Conservation (phyloP, 148 eudicot genomes). For the Rhododendron williamsianum region DNA sequence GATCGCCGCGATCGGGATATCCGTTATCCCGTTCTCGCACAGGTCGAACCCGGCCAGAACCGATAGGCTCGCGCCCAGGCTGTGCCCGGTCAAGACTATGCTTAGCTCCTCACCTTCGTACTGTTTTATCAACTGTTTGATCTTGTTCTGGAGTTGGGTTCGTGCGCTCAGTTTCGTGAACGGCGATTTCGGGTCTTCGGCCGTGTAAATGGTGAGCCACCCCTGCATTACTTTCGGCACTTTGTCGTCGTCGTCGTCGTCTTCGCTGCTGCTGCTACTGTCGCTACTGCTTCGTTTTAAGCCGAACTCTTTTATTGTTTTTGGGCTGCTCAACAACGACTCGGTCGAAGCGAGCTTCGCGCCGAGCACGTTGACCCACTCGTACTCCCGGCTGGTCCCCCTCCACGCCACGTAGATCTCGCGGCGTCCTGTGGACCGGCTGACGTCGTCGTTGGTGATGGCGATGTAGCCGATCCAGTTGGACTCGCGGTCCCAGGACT, state of each 20-base stretch:
- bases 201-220: conserved; percentile 23
- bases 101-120: conserved; percentile 14
- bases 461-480: conserved; percentile 28
- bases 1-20: conserved; percentile 56
- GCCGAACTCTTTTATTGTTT: background rate
- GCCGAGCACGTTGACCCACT: conserved; percentile 10
- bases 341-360: conserved; percentile 17
- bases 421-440: conserved; percentile 7
- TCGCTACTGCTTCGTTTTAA: background rate
- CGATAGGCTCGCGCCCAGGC: conserved; percentile 37
- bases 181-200: conserved; percentile 14
- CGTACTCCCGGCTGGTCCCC: conserved; percentile 18
- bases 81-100: conserved; percentile 17
- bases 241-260: conserved; percentile 3
- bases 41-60: conserved; percentile 66
- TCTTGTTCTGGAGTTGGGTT: conserved; percentile 16
- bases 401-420: conserved; percentile 24
- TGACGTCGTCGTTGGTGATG: conserved; percentile 16
- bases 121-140: background rate
- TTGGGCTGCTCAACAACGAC: conserved; percentile 1
- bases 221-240: conserved; percentile 19
- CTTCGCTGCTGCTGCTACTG: background rate
- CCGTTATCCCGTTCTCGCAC: conserved; percentile 51
- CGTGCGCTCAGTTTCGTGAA: conserved; percentile 12
- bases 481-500: conserved; percentile 21